Base-by-base conservation (phyloP, 73 alveolate genomes). In the Paramecium octaurelia region DNA sequence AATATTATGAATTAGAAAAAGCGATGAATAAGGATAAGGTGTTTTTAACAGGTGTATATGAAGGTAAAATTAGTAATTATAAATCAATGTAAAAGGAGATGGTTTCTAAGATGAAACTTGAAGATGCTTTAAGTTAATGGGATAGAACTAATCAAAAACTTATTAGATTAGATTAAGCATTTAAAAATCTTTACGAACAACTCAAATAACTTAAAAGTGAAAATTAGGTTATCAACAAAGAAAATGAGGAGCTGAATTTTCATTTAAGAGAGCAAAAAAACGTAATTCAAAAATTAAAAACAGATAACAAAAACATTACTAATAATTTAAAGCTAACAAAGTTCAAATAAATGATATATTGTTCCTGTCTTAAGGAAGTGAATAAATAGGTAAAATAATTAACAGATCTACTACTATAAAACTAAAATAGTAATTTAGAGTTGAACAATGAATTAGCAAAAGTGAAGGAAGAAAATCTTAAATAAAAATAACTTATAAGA, bases 91-190 rank as follows among this genome's bases (percentile, higher is more conserved):
- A 11, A 64, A 64, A 64, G 27, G 84, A 64, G 29, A 27, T 64
- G 54, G 46, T 64, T 12, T 34, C 84, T 27, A 64, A 64, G 29
- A 64, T 64, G 84, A 64, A 64, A 64, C 46, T 64, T 31, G 84
- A 64, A 64, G 84, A 64, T 64, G 84, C 84, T 31, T 64, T 64
- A 34, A 64, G 84, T 64, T 64, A 27, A 31, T 64, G 84, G 84
- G 84, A 64, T 64, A 64, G 84, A 64, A 64, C 84, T 6, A 64
- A 64, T 64, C 27, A 64, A 34, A 64, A 64, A 27, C 46, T 64
- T 1, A 31, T 27, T 31, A 64, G 27, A 23, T 31, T 64, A 34
- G 84, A 64, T 64, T 1, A 64, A 64, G 11, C 46, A 3, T 64
- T 12, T 64, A 64, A 64, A 34, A 64, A 64, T 12, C 27, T 64